These are phyloP conservation scores for Hippophae tibetana DNA, from an alignment of 306 rosid species.

Conservation along the genomic window DNA sequence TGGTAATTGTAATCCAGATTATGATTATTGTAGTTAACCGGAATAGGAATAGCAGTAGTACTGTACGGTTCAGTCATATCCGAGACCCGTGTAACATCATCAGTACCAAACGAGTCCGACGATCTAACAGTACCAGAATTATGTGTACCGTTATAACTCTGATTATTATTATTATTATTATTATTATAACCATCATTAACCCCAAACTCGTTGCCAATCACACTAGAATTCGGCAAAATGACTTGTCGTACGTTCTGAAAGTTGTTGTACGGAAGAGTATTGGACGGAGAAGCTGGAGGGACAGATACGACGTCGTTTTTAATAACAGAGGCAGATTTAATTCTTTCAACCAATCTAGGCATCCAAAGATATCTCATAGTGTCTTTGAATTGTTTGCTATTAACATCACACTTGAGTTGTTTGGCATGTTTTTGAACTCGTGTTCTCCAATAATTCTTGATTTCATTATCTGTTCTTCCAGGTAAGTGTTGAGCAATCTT, in stretches of 20 bases:
- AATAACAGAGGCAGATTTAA: conserved; percentile 49
- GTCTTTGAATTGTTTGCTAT: conserved; percentile 95
- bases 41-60: not conserved
- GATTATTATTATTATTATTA: too few relatives aligned
- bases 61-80: conserved; percentile 43
- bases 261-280: conserved; percentile 6
- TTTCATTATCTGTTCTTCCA: conserved; percentile 86
- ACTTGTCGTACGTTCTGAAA: conserved; percentile 20
- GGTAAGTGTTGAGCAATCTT: conserved; percentile 90
- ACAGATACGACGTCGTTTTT: not conserved
- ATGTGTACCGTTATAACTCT: conserved; percentile 43
- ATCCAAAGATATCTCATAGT: conserved; percentile 93
- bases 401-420: conserved; percentile 93
- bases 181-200: too few relatives aligned
- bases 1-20: conserved; percentile 19
- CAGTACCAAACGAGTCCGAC: conserved; percentile 58
- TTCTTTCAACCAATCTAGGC: conserved; percentile 86
- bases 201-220: conserved; percentile 18
- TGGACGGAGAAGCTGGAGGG: not conserved
- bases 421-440: conserved; percentile 92
- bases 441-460: conserved; percentile 92
- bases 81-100: conserved; percentile 47
- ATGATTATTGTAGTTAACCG: conserved; percentile 17
- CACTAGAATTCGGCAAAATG: conserved; percentile 17
- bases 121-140: conserved; percentile 54